Evolutionary conservation across 2,329 filamentous ascomycete genomes (phyloP).

Genomic region (Cladosporium cucumerinum): DNA sequence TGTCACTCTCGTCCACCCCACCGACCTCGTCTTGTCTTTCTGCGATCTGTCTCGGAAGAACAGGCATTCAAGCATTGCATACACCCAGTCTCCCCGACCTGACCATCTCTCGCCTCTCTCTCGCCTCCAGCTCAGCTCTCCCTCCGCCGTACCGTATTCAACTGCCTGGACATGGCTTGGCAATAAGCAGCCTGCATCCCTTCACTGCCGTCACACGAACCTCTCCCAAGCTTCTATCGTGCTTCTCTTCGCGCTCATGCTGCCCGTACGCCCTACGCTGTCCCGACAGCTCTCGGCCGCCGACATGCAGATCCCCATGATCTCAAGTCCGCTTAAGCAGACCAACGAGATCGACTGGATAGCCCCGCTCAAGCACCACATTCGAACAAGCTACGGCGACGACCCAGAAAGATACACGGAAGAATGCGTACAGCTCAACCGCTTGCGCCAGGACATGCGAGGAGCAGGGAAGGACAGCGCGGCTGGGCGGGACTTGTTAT

Average conservation of each 20-base stretch:
- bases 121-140: neutral
- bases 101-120: neutral
- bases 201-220: neutral
- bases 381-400: slow-evolving; percentile 89
- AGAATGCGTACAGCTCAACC: slow-evolving; percentile 91
- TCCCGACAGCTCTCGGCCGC: slow-evolving; percentile 33
- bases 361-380: slow-evolving; percentile 85
- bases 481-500: slow-evolving; percentile 85
- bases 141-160: neutral
- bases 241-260: slow-evolving; percentile 12
- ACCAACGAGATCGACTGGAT: slow-evolving; percentile 99
- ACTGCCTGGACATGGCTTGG: slow-evolving; percentile 17
- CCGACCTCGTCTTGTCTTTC: neutral
- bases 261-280: slow-evolving; percentile 28
- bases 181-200: slow-evolving; percentile 10
- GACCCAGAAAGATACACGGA: slow-evolving; percentile 94
- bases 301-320: slow-evolving; percentile 89
- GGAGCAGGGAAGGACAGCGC: slow-evolving; percentile 96
- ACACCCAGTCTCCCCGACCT: neutral
- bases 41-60: neutral
- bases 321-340: slow-evolving; percentile 84
- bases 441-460: slow-evolving; percentile 95
- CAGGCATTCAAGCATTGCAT: neutral
- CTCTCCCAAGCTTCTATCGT: neutral
- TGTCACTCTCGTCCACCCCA: neutral